Evolutionary conservation across 805 yeast genomes (phyloP), one percentile per base, ranked within the genome.

Genomic region (Candida ponderosae): DNA sequence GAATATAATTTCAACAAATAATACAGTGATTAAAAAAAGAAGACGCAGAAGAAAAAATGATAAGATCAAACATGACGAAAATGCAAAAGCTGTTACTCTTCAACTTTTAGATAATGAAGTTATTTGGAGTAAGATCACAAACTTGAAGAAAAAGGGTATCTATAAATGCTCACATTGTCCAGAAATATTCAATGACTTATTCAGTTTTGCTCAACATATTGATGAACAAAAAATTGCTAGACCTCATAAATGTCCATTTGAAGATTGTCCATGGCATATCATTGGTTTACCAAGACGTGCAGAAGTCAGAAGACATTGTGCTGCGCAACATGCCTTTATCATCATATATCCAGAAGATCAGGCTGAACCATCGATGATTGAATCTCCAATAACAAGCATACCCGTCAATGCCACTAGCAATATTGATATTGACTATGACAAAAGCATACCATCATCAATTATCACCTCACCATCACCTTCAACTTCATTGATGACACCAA

Each of bases 131-230:
- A 51, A 53, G 10, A 45, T 60, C 10, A 33, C 47, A 8, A 54
- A 53, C 16, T 63, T 56, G 19, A 61, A 56, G 32, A 69, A 65
- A 53, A 62, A 64, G 41, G 75, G 70, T 0, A 53, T 60, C 23
- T 70, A 68, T 44, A 60, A 63, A 37, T 72, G 78, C 50, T 53
- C 69, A 5, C 76, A 72, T 39, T 72, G 78, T 39, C 48, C 67
- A 0, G 51, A 56, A 20, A 54, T 53, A 16, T 71, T 68, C 45
- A 41, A 61, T 6, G 60, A 62, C 10, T 46, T 70, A 8, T 53
- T 58, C 14, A 60, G 57, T 14, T 59, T 64, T 32, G 70, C 72
- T 0, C 39, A 48, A 13, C 79, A 73, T 45, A 45, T 73, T 42
- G 78, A 73, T 46, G 58, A 59, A 31, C 54, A 40, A 39, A 50